Evolutionary conservation across 2,329 filamentous ascomycete genomes (phyloP), one percentile per base, ranked within the genome.

Genomic region (Lasiodiplodia theobromae): DNA sequence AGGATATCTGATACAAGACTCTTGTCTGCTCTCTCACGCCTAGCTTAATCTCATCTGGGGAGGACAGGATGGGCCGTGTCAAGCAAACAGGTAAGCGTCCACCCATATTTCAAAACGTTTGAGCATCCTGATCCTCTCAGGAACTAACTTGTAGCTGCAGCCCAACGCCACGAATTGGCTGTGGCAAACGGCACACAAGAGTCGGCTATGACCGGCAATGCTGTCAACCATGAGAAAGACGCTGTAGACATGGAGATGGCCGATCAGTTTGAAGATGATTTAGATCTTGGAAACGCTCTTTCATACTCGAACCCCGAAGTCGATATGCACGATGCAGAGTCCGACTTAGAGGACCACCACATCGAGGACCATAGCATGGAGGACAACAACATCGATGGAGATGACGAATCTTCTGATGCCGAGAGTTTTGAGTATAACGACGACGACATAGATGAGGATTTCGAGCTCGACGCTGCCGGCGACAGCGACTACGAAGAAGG

Each of bases 401-500:
- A 63, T 3, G 25, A n/a, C 2, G 16, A 2, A 12, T 16, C n/a
- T 11, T 60, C 56, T 21, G 16, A 62, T 7, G 34, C 21, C 2
- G 40, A 31, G 4, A 44, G 40, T 23, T 63, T 51, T n/a, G 44
- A 51, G 1, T 21, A 38, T n/a, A 34, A 52, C n/a, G 44, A 64
- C 3, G 60, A 53, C 21, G 47, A 18, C n/a, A 8, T 38, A 2
- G 60, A 64, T 14, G 47, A 5, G 1, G 60, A 64, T 6, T 49
- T 67, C 64, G 23, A 69, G 63, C 28, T 69, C 18, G 34, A 71
- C 18, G 18, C 64, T 38, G 47, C 37, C 21, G 58, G 5, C 12
- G 60, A 64, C 10, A 64, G 60, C 40, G 60, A 64, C 12, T 52
- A 64, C 47, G 60, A 64, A 12, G 60, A 52, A 2, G 18, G 47